A percentile compares a stretch with the other conserved stretches of the same genome.
Conservation (phyloP, 2,329 filamentous ascomycete species). For the Ophiostoma tasmaniense region DNA sequence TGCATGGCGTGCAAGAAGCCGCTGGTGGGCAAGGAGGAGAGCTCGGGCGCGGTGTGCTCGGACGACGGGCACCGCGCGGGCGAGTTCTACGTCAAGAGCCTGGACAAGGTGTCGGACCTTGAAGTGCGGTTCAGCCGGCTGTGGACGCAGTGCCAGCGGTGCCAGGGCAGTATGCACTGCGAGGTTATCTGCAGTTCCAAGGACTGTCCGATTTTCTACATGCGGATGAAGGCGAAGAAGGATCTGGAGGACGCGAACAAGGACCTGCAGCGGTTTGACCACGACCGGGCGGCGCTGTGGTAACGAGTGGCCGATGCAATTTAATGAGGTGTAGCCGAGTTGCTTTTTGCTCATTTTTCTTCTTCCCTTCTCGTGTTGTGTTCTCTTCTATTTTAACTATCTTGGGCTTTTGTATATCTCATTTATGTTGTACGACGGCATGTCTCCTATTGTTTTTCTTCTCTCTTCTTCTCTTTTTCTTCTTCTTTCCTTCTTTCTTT, state of each 20-base stretch:
- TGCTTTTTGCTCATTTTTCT: not conserved
- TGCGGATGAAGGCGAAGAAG: conserved; percentile 99
- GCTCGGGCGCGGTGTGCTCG: conserved; percentile 67
- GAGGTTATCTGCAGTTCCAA: conserved; percentile 95
- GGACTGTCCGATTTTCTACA: conserved; percentile 99
- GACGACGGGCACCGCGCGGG: conserved; percentile 78
- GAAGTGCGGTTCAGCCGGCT: conserved; percentile 86
- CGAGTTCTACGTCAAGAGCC: conserved; percentile 86
- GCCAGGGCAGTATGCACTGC: conserved; percentile 95
- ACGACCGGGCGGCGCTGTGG: conserved; percentile 51
- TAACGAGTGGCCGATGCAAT: not conserved
- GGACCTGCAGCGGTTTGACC: conserved; percentile 83
- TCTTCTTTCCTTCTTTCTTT: not conserved
- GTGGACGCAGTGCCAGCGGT: conserved; percentile 97
- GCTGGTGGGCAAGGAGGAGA: conserved; percentile 68
- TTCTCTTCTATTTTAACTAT: not conserved
- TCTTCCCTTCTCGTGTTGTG: not conserved
- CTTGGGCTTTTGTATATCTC: not conserved
- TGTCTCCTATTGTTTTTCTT: not conserved
- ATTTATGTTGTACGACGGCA: not conserved
- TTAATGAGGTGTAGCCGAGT: not conserved
- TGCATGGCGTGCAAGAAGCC: conserved; percentile 99
- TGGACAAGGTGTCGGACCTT: conserved; percentile 81
- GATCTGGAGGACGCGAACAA: conserved; percentile 92
- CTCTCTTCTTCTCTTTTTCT: not conserved